Evolutionary conservation across 169 alveolate species (phyloP), one percentile per base, ranked within the genome.

Genomic region (Eimeria necatrix): DNA sequence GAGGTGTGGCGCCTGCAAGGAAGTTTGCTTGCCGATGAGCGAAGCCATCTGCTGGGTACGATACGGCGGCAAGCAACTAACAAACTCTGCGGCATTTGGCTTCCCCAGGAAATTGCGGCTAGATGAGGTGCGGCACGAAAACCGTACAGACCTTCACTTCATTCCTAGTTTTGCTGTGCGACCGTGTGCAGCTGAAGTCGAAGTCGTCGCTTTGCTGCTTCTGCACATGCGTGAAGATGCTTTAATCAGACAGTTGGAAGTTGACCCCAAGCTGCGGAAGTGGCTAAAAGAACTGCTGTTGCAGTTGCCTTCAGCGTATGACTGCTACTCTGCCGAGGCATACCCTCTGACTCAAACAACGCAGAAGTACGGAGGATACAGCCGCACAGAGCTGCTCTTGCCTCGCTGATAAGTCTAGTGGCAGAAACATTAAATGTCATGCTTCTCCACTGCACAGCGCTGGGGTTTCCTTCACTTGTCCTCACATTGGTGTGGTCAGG

Each of bases 141-240:
- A 60, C 46, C 26, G 10, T n/a, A 4, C 5, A n/a, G n/a, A 7
- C 56, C 48, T 22, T 20, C 8, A n/a, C 49, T 18, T n/a, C n/a
- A 46, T 20, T 6, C 22, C 2, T 41, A 9, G 64, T 6, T 61
- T 76, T 18, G 20, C 12, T 3, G 70, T 59, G 92, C 51, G 64
- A 41, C 9, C 59, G 41, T 46, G 26, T 6, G 64, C 81, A 85
- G 92, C 61, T 85, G 60, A 85, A 59, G 61, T 85, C 48, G 92
- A 85, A 60, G 61, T 61, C 8, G 80, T 60, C 49, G 81, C 80
- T 41, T 61, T 61, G 61, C 61, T 85, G 26, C 60, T 85, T 81
- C 64, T 85, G 81, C 92, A 85, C 16, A 14, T 85, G 81, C 76
- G 64, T 5, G 92, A 85, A 26, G 92, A 85, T 41, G 92, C 61